Base-by-base conservation (phyloP, 345 rosid genomes). In the Orychophragmus violaceus region DNA sequence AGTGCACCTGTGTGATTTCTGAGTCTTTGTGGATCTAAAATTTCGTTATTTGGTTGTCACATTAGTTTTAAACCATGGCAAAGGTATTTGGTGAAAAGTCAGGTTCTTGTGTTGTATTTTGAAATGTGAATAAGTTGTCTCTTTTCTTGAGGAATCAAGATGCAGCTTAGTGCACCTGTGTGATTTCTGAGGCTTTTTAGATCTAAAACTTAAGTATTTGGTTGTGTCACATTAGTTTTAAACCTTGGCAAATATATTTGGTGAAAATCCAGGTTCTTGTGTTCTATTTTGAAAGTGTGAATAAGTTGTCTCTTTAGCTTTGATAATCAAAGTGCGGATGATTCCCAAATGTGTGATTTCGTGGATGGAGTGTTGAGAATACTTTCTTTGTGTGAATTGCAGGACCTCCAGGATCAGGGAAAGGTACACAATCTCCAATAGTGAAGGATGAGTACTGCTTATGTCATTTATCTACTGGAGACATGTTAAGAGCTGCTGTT, bases 321-420 rank as follows among this genome's bases (percentile, higher is more conserved):
- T 3, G 53, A 9, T 16, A 42, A 61, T 28, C 16, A 62, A 19
- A 44, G 9, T 29, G 32, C 42, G 9, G 27, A 27, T 61, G 37
- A n/a, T 63, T 30, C 1, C 50, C 23, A 39, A 2, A 21, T 35
- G 36, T 52, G 16, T 65, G n/a, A 21, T 14, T 24, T 29, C 2
- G 58, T 56, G 33, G 17, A 21, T 65, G 24, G 23, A 32, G 3
- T 24, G 51, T 33, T 66, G 18, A 57, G 48, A 13, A 53, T 25
- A 32, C 7, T 66, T 61, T 62, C 58, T 62, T 23, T 72, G 28
- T 39, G 46, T 46, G 27, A 28, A 17, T 42, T 49, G 73, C 84
- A 92, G 98, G 98, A 33, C 94, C 98, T 29, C 98, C 97, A 63
- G 98, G 98, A 55, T 91, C 94, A 5, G 98, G 98, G 36, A 91